Conservation (phyloP, 1,284 basidiomycete species). For the Apiotrichum montevideense region DNA sequence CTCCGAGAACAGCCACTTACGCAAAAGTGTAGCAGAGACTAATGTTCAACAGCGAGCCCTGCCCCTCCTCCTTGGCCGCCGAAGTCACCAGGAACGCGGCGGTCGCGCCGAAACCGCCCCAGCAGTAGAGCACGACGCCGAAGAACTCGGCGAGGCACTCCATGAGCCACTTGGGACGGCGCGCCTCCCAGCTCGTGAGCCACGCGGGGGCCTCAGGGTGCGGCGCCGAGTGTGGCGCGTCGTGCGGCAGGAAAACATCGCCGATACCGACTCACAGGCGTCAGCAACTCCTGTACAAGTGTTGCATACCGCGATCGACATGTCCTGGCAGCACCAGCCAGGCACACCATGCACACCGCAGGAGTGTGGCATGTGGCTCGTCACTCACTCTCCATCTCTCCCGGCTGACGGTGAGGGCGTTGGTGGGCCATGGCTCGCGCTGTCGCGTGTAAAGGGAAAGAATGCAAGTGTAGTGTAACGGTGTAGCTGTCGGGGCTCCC, state of each 20-base stretch:
- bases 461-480: too few relatives aligned
- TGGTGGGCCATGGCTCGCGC: neutral
- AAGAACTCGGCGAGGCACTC: constrained; percentile 13
- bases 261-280: constrained; percentile 7
- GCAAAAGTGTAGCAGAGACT: constrained; percentile 7
- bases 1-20: neutral
- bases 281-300: neutral
- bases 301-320: neutral
- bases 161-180: constrained; percentile 7
- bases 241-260: constrained; percentile 12
- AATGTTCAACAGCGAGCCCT: constrained; percentile 7
- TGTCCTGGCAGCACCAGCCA: too few relatives aligned
- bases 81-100: neutral
- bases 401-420: constrained; percentile 6
- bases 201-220: constrained; percentile 5
- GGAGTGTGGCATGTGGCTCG: too few relatives aligned
- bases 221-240: constrained; percentile 1
- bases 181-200: constrained; percentile 9
- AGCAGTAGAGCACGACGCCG: constrained; percentile 13
- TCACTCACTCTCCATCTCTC: constrained; percentile 11
- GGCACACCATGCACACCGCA: too few relatives aligned
- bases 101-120: constrained; percentile 12
- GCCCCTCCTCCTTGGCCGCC: neutral
- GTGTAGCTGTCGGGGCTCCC: too few relatives aligned
- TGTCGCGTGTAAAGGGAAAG: too few relatives aligned